These are phyloP conservation scores for Balakata baccata DNA, from an alignment of 345 rosid species.

Conservation along the genomic window DNA sequence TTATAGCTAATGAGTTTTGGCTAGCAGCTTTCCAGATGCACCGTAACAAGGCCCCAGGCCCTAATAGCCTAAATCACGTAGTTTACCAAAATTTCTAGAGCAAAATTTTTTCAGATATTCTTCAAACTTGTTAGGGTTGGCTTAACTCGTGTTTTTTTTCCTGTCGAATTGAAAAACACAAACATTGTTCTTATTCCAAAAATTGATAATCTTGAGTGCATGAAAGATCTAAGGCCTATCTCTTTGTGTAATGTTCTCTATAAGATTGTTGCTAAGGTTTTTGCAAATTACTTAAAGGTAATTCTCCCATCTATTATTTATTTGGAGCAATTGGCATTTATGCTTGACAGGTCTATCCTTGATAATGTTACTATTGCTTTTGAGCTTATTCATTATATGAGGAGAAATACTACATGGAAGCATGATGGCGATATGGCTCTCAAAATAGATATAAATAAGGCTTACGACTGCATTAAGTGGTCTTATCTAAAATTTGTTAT, in stretches of 20 bases:
- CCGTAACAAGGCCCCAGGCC: not conserved
- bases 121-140: not conserved
- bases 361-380: not conserved
- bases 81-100: not conserved
- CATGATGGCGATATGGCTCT: no score
- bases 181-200: not conserved
- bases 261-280: no score
- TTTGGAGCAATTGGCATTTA: not conserved
- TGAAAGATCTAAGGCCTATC: no score
- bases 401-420: no score
- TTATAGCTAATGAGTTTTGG: not conserved
- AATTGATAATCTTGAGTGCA: not conserved
- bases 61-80: not conserved
- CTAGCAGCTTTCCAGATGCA: not conserved
- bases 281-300: no score
- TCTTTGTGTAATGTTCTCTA: no score
- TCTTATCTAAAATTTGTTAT: no score
- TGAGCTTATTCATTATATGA: no score
- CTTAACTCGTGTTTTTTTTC: not conserved
- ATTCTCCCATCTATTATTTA: no score
- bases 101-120: not conserved
- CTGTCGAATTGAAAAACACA: not conserved
- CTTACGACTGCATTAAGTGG: no score
- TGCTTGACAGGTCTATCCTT: not conserved
- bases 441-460: no score